These are phyloP conservation scores for Scutellaria galericulata DNA, from an alignment of 257 asterid genomes.

Conservation along the genomic window DNA sequence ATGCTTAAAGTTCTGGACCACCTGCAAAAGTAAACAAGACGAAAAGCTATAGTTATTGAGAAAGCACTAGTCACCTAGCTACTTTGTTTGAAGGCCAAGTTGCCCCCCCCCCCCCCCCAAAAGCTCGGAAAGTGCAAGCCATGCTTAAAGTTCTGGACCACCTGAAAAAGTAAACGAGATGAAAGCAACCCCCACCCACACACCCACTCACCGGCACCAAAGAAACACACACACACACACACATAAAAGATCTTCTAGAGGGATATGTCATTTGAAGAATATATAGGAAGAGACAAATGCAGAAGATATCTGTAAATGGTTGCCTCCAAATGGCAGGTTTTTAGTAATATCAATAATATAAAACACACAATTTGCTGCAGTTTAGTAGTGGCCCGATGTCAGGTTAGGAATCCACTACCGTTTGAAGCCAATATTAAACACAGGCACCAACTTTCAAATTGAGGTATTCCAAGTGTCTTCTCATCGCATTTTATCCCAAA, in stretches of 20 bases:
- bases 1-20: conserved; percentile 89
- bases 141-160: conserved; percentile 89
- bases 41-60: neutral
- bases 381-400: neutral
- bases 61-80: neutral
- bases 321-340: neutral
- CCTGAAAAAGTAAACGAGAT: conserved; percentile 45
- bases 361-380: neutral
- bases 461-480: neutral
- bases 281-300: too few species aligned
- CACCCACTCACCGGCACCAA: too few species aligned
- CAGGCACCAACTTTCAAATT: neutral
- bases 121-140: conserved; percentile 86
- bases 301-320: too few species aligned
- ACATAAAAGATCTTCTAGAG: too few species aligned
- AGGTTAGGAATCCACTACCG: neutral
- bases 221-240: conserved; percentile 31
- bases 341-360: conserved; percentile 6
- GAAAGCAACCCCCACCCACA: conserved; percentile 10
- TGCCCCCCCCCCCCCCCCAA: too few species aligned
- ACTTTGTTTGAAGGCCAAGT: too few species aligned
- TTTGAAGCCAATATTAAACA: neutral
- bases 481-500: neutral
- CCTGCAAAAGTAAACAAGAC: conserved; percentile 45
- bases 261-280: too few species aligned